A percentile compares a stretch with the other conserved stretches of the same genome.
Conservation (phyloP, 129 eudicot genomes). For the Arctium minus region DNA sequence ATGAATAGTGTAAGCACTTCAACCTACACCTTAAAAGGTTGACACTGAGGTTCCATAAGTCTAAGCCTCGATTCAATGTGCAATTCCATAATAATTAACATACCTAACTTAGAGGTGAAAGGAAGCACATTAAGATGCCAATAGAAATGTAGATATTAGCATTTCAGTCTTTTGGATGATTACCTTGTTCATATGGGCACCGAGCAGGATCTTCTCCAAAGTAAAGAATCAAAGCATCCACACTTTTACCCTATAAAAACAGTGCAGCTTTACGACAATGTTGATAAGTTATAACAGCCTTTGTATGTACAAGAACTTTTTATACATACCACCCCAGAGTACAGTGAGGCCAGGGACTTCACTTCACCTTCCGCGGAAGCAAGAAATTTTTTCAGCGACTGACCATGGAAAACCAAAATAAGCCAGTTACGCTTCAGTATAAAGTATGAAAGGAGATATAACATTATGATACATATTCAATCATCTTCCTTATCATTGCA, state of each 20-base stretch:
- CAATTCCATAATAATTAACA: neutral
- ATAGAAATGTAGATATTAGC: neutral
- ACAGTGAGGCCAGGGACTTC: slow-evolving; percentile 61
- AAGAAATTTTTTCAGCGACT: slow-evolving; percentile 85
- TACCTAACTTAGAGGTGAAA: neutral
- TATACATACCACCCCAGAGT: slow-evolving; percentile 80
- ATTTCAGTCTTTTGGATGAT: neutral
- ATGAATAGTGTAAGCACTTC: neutral
- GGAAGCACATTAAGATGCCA: neutral
- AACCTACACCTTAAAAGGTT: neutral
- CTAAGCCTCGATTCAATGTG: neutral
- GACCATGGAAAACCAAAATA: slow-evolving; percentile 15
- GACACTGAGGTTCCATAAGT: neutral
- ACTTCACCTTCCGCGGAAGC: slow-evolving; percentile 81
- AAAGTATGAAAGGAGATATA: neutral
- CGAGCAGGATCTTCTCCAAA: slow-evolving; percentile 92
- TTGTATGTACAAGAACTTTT: neutral
- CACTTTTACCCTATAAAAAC: slow-evolving; percentile 68
- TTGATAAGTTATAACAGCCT: neutral
- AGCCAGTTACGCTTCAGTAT: neutral
- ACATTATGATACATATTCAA: neutral
- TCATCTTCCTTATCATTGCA: neutral
- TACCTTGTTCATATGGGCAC: slow-evolving; percentile 91
- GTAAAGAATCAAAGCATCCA: slow-evolving; percentile 76
- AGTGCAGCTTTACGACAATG: slow-evolving; percentile 1